A percentile compares a stretch with the other conserved stretches of the same genome.
Conservation (phyloP, 2,329 filamentous ascomycete genomes). For the Sporothrix protearum region DNA sequence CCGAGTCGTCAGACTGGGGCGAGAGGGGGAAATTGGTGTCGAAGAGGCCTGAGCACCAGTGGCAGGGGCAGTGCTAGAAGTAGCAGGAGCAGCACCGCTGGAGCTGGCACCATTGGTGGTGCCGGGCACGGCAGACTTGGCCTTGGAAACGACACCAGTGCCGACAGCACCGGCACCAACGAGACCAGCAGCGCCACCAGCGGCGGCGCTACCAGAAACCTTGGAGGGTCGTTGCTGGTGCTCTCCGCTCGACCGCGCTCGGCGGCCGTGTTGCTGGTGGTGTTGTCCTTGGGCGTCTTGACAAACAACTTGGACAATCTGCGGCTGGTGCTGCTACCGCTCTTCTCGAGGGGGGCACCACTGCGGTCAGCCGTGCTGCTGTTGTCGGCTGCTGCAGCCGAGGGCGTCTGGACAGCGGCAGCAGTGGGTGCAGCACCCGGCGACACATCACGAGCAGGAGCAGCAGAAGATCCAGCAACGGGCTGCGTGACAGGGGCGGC, state of each 20-base stretch:
- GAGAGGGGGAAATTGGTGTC: conserved; percentile 21
- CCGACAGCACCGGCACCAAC: conserved; percentile 20
- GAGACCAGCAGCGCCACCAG: conserved; percentile 2
- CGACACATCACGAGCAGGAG: background rate
- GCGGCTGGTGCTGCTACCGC: background rate
- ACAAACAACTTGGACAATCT: conserved; percentile 24
- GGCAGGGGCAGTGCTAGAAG: background rate
- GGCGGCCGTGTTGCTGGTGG: background rate
- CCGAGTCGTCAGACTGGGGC: conserved; percentile 24
- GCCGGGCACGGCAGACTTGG: background rate
- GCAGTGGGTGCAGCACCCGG: background rate
- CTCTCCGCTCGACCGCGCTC: background rate
- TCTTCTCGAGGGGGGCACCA: background rate
- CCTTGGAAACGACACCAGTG: background rate
- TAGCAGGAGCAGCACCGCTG: background rate
- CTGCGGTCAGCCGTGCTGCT: background rate
- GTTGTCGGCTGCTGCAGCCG: background rate
- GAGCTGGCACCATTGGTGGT: conserved; percentile 9
- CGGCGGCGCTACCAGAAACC: background rate
- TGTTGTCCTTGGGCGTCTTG: conserved; percentile 15
- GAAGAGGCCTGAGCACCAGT: background rate
- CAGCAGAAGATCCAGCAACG: background rate
- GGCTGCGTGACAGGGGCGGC: background rate
- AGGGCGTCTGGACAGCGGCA: background rate
- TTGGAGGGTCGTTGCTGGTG: background rate